These are phyloP conservation scores for Yamadazyma kitorensis DNA, from an alignment of 805 yeast genomes.

Conservation along the genomic window DNA sequence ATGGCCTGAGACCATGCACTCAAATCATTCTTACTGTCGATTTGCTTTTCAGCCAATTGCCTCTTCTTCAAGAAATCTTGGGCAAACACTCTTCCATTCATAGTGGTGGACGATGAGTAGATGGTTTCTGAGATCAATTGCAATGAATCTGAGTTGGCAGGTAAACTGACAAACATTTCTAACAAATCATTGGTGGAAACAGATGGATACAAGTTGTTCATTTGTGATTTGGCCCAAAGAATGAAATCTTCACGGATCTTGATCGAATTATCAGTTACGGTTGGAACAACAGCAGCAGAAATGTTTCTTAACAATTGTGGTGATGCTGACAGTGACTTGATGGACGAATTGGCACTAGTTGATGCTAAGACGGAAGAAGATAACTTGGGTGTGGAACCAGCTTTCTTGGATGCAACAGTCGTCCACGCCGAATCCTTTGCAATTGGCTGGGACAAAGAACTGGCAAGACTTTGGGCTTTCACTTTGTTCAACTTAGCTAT, in stretches of 20 bases:
- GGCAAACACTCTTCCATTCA: slow-evolving; percentile 96
- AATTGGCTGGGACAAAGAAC: slow-evolving; percentile 11
- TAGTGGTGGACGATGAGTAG: slow-evolving; percentile 79
- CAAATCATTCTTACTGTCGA: slow-evolving; percentile 30
- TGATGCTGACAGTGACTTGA: slow-evolving; percentile 17
- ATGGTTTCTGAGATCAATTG: slow-evolving; percentile 92
- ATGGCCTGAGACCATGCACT: slow-evolving; percentile 76
- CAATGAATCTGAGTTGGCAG: slow-evolving; percentile 66
- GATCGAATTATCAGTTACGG: slow-evolving; percentile 17
- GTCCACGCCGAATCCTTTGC: slow-evolving; percentile 40
- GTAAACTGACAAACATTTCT: slow-evolving; percentile 76
- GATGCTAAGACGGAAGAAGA: not conserved
- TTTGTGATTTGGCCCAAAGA: slow-evolving; percentile 67
- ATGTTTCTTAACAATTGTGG: slow-evolving; percentile 39
- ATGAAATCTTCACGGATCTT: slow-evolving; percentile 55
- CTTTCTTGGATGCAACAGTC: slow-evolving; percentile 39
- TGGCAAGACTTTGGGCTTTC: slow-evolving; percentile 6
- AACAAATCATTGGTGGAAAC: slow-evolving; percentile 78
- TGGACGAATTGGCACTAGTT: slow-evolving; percentile 9
- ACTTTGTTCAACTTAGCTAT: slow-evolving; percentile 8
- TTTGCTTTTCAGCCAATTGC: slow-evolving; percentile 61
- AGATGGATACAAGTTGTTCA: slow-evolving; percentile 66
- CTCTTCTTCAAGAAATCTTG: slow-evolving; percentile 82
- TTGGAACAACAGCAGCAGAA: slow-evolving; percentile 24
- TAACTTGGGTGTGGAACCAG: slow-evolving; percentile 7